Percentiles rank a stretch among this genome's conserved stretches.
Evolutionary conservation across 2,329 filamentous ascomycete species (phyloP).

Genomic region (Trichoderma breve): DNA sequence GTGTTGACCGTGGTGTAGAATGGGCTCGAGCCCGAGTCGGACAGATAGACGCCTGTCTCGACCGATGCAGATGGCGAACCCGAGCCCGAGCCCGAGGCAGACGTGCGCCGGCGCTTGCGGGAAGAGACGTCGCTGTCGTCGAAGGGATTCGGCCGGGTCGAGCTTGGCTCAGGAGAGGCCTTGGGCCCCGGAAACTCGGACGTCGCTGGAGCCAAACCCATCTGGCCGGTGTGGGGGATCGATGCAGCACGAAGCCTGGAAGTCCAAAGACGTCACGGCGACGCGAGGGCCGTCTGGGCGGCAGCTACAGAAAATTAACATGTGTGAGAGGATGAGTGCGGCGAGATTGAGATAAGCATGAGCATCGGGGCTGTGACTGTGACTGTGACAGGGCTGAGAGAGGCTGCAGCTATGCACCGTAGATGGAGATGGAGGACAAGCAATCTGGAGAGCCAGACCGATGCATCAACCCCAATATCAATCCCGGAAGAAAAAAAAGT

Average conservation of each 20-base stretch:
- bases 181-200: conserved; percentile 56
- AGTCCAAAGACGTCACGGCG: conserved; percentile 50
- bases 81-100: conserved; percentile 50
- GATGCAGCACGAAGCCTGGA: conserved; percentile 41
- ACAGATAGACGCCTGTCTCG: conserved; percentile 39
- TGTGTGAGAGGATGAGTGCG: conserved; percentile 42
- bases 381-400: neutral
- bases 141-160: conserved; percentile 63
- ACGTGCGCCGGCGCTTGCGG: conserved; percentile 62
- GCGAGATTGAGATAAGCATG: neutral
- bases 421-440: neutral
- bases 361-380: neutral
- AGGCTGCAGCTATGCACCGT: conserved; percentile 5
- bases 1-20: conserved; percentile 26
- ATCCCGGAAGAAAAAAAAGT: neutral
- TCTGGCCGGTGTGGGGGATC: conserved; percentile 45
- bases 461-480: neutral
- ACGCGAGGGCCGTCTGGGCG: conserved; percentile 54
- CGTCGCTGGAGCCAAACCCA: conserved; percentile 52
- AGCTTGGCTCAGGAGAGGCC: conserved; percentile 61
- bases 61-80: conserved; percentile 54
- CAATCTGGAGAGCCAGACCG: neutral
- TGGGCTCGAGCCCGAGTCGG: conserved; percentile 34
- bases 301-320: conserved; percentile 56
- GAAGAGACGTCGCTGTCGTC: conserved; percentile 56